Evolutionary conservation across 352 stramenopile species (phyloP), one percentile per base, ranked within the genome.

Genomic region (Saprolegnia parasitica): DNA sequence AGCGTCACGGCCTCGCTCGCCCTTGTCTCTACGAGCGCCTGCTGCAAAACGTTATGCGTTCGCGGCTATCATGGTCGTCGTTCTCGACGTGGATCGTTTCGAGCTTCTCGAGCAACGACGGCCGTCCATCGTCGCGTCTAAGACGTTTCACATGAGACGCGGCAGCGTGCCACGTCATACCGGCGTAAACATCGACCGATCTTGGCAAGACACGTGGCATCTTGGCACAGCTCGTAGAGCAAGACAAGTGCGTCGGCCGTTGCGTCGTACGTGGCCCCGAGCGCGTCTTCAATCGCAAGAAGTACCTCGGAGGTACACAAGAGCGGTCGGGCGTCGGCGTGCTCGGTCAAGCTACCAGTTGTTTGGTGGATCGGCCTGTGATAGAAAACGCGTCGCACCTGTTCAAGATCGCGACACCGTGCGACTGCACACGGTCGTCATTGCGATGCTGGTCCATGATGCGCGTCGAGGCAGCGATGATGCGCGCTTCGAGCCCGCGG

Each of bases 401-500:
- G 54, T 81, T 81, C 24, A 91, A 73, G 29, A 85, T 76, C 16
- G 75, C 79, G 35, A 89, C 57, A 5, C 81, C 83, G 57, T 81
- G 82, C 5, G 72, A 71, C 73, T 91, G 80, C 6, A 89, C 73
- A 0, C 76, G 68, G n/a, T 79, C 73, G n/a, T 85, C 70, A 2
- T 66, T 50, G 15, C 16, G 32, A 26, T 85, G 74, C 0, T 54
- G 23, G 21, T 47, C 68, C 81, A 89, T 87, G 5, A 76, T 64
- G 52, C 60, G 54, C n/a, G 83, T 57, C 21, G 78, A 58, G 24
- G 49, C 57, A 1, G 71, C 57, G 18, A 83, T 32, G 37, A 82
- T 77, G 11, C 35, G 55, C 3, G 50, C 61, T 9, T 54, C 26
- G 15, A 71, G 3, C 42, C 24, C 56, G 11, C 60, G 46, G 13